Conservation (phyloP, 176 grass and related monocot species). For the Aegilops longissima region DNA sequence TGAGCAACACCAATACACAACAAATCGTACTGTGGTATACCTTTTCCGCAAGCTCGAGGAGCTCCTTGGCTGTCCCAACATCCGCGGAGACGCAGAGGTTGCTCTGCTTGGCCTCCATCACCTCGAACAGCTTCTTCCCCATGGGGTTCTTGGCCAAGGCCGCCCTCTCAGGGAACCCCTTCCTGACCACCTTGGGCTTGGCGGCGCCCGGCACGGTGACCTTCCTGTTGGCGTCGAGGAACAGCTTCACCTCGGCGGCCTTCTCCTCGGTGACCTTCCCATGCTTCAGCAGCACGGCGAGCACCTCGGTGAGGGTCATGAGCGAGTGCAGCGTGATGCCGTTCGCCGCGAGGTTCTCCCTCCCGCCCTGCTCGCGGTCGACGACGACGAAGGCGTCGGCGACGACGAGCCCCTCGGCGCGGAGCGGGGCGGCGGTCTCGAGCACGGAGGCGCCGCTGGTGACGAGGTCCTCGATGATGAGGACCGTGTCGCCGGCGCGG, state of each 20-base stretch:
- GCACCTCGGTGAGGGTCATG: constrained; percentile 74
- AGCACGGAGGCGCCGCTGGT: constrained; percentile 92
- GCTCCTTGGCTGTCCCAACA: constrained; percentile 83
- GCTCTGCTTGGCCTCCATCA: constrained; percentile 89
- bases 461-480: constrained; percentile 92
- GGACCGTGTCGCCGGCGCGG: constrained; percentile 47
- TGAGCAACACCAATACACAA: neutral
- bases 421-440: constrained; percentile 70
- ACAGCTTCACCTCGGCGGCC: constrained; percentile 70
- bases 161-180: constrained; percentile 59
- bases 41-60: constrained; percentile 80
- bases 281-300: constrained; percentile 55
- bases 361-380: constrained; percentile 84
- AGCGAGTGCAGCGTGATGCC: constrained; percentile 77
- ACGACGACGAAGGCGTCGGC: constrained; percentile 76
- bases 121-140: constrained; percentile 79
- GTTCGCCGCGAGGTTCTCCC: constrained; percentile 70
- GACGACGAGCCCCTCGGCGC: constrained; percentile 55
- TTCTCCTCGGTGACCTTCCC: constrained; percentile 72
- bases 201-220: constrained; percentile 55
- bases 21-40: constrained; percentile 9
- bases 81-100: constrained; percentile 86
- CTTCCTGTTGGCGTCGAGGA: constrained; percentile 78
- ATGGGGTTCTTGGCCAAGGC: constrained; percentile 58
- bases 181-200: constrained; percentile 22